phyloP scores from a whole-genome alignment of 2,329 filamentous ascomycete species.

The Colletotrichum abscissum region DNA sequence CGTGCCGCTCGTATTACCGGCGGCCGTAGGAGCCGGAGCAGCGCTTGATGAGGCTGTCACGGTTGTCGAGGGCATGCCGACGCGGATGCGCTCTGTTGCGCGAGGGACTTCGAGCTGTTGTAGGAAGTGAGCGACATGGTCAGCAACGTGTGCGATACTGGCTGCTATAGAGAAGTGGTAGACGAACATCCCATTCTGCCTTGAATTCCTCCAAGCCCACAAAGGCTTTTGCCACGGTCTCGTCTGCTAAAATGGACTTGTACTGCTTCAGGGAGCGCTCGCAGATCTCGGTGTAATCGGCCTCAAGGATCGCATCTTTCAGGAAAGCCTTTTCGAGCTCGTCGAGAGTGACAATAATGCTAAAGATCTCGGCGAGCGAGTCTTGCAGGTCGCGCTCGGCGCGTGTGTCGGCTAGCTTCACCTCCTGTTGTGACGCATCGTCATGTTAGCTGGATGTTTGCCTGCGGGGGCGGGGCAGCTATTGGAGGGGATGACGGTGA shows the following conservation, averaged over 20 bases:
- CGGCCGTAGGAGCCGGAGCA: slow-evolving; percentile 53
- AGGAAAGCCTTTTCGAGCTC: slow-evolving; percentile 97
- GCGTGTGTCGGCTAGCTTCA: slow-evolving; percentile 87
- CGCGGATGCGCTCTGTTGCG: slow-evolving; percentile 90
- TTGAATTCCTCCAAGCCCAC: slow-evolving; percentile 92
- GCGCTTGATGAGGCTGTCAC: slow-evolving; percentile 63
- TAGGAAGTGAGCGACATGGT: not conserved
- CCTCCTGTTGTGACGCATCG: slow-evolving; percentile 70
- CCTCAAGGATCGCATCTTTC: slow-evolving; percentile 91
- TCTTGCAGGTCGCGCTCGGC: slow-evolving; percentile 94
- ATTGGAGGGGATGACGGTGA: not conserved
- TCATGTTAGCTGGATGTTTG: slow-evolving; percentile 51
- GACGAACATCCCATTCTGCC: slow-evolving; percentile 85
- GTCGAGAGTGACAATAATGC: slow-evolving; percentile 95
- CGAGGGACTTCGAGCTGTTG: slow-evolving; percentile 89
- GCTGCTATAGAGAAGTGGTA: not conserved
- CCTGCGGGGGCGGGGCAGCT: slow-evolving; percentile 57
- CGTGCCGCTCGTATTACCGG: slow-evolving; percentile 64
- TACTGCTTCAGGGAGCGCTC: slow-evolving; percentile 95
- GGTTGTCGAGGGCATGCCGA: slow-evolving; percentile 91
- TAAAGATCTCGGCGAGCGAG: slow-evolving; percentile 96
- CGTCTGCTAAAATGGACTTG: slow-evolving; percentile 91
- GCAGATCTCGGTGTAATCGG: slow-evolving; percentile 96
- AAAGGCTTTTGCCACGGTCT: slow-evolving; percentile 90
- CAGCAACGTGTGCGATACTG: not conserved